phyloP scores from a whole-genome alignment of 1,284 basidiomycete species.

The Hypsizygus ulmarius region DNA sequence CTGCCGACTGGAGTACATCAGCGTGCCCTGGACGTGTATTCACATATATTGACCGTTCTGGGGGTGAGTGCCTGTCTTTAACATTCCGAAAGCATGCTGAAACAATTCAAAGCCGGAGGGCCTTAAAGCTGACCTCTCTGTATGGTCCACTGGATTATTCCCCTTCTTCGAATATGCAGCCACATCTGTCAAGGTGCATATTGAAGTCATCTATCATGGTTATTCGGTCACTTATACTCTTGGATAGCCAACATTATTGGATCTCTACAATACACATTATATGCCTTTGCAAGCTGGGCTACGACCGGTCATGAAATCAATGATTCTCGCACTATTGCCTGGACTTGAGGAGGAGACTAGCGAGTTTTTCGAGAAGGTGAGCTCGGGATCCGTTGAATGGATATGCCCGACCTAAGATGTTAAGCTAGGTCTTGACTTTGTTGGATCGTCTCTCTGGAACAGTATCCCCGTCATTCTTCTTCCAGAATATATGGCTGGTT shows the following conservation, averaged over 20 bases:
- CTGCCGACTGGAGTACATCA: conserved; percentile 97
- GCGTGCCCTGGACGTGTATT: conserved; percentile 93
- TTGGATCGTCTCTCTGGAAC: conserved; percentile 82
- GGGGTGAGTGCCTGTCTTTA: conserved; percentile 57
- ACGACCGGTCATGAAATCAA: conserved; percentile 89
- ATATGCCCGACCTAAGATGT: not conserved
- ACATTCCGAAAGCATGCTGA: conserved; percentile 12
- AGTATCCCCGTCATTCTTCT: conserved; percentile 85
- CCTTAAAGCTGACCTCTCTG: conserved; percentile 79
- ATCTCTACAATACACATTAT: conserved; percentile 88
- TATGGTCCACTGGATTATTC: conserved; percentile 96
- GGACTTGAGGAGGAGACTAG: conserved; percentile 95
- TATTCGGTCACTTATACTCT: conserved; percentile 1
- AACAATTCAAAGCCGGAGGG: conserved; percentile 69
- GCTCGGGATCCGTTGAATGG: conserved; percentile 15
- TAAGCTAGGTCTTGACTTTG: conserved; percentile 70
- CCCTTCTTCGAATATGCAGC: conserved; percentile 99
- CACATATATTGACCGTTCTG: conserved; percentile 85
- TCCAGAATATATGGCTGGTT: conserved; percentile 93
- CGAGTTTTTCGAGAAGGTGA: conserved; percentile 93
- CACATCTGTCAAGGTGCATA: conserved; percentile 82
- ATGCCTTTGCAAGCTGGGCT: conserved; percentile 81
- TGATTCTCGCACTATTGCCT: conserved; percentile 90
- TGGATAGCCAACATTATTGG: conserved; percentile 75
- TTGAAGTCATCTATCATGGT: conserved; percentile 1